These are phyloP conservation scores for Vickermania ingenoplastis DNA, from an alignment of 208 protist species.

Conservation along the genomic window DNA sequence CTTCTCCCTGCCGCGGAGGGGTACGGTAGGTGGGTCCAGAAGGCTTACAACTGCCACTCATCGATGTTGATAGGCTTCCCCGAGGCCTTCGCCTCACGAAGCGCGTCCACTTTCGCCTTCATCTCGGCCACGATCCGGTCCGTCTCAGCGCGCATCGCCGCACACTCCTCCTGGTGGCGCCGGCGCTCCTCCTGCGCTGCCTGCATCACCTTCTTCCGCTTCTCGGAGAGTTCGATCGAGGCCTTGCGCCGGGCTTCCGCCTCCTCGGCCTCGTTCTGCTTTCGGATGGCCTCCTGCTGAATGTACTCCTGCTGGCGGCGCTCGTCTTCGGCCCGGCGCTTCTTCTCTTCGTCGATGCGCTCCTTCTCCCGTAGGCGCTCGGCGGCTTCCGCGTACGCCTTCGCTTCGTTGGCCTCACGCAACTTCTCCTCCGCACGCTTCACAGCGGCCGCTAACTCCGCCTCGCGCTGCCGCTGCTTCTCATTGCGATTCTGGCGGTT, in stretches of 20 bases:
- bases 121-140: slow-evolving; percentile 84
- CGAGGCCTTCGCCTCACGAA: slow-evolving; percentile 62
- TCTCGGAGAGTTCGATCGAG: slow-evolving; percentile 47
- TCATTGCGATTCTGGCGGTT: slow-evolving; percentile 29
- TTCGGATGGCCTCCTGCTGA: slow-evolving; percentile 28
- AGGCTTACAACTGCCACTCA: slow-evolving; percentile 72
- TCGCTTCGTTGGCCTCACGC: slow-evolving; percentile 42
- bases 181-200: slow-evolving; percentile 47
- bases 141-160: slow-evolving; percentile 70
- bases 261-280: slow-evolving; percentile 30
- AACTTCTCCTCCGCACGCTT: slow-evolving; percentile 52
- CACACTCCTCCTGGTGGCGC: slow-evolving; percentile 59
- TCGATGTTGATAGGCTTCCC: slow-evolving; percentile 75
- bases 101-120: slow-evolving; percentile 78
- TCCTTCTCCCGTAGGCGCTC: slow-evolving; percentile 25
- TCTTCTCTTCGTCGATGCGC: slow-evolving; percentile 31
- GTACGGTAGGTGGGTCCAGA: too few species aligned
- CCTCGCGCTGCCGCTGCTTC: slow-evolving; percentile 42
- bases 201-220: slow-evolving; percentile 51
- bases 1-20: too few species aligned
- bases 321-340: slow-evolving; percentile 29
- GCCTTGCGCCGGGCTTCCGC: slow-evolving; percentile 32
- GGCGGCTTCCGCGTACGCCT: slow-evolving; percentile 25
- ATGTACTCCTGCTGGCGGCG: slow-evolving; percentile 13
- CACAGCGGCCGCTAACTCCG: slow-evolving; percentile 47